Evolutionary conservation across 2,329 filamentous ascomycete species (phyloP).

Genomic region (Botrytis porri): DNA sequence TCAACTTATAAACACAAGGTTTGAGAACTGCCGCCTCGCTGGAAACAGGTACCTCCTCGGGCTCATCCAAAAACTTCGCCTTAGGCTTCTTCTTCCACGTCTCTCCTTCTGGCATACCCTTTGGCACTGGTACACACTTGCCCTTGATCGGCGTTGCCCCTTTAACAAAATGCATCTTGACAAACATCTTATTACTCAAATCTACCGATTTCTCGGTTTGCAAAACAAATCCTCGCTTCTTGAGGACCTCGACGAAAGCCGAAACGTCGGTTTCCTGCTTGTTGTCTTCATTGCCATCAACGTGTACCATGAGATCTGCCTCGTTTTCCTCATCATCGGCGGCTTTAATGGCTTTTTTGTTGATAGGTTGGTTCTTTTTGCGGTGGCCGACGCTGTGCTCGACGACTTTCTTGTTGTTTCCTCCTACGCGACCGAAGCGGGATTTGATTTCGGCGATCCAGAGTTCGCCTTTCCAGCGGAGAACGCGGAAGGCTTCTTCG

Average conservation of each 20-base stretch:
- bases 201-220: slow-evolving; percentile 66
- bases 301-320: slow-evolving; percentile 63
- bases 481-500: slow-evolving; percentile 88
- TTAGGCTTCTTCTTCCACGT: slow-evolving; percentile 72
- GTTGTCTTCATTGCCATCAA: slow-evolving; percentile 63
- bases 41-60: slow-evolving; percentile 54
- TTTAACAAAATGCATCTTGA: slow-evolving; percentile 94
- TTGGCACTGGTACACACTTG: slow-evolving; percentile 58
- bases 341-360: slow-evolving; percentile 44
- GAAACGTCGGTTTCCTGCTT: slow-evolving; percentile 79
- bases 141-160: slow-evolving; percentile 70
- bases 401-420: slow-evolving; percentile 49
- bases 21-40: slow-evolving; percentile 72
- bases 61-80: slow-evolving; percentile 67
- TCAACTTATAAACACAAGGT: slow-evolving; percentile 92
- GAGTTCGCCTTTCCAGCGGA: slow-evolving; percentile 91
- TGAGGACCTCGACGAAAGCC: slow-evolving; percentile 80
- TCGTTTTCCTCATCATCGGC: slow-evolving; percentile 48
- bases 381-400: slow-evolving; percentile 70
- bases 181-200: slow-evolving; percentile 95
- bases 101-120: slow-evolving; percentile 51
- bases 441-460: slow-evolving; percentile 98
- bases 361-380: slow-evolving; percentile 48
- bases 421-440: slow-evolving; percentile 68
- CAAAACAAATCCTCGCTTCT: slow-evolving; percentile 79